Percentiles rank a stretch among this genome's conserved stretches.
These are phyloP conservation scores for Puccinia hordei DNA, from an alignment of 1,284 basidiomycete species.

Conservation along the genomic window DNA sequence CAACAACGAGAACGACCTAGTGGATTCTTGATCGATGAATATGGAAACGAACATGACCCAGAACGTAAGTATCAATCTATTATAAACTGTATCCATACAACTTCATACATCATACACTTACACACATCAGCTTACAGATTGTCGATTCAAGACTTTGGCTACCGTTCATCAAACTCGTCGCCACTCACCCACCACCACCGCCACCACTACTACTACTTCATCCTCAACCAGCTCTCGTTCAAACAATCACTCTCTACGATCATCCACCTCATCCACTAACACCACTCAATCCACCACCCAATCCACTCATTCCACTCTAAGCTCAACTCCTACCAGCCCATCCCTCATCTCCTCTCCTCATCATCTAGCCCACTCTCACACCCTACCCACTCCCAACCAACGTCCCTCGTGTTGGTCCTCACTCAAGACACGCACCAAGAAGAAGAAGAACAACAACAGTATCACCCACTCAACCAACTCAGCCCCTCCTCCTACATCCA, in stretches of 20 bases:
- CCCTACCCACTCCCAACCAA: not conserved
- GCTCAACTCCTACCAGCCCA: too few species aligned
- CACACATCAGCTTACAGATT: constrained; percentile 10
- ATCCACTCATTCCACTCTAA: too few species aligned
- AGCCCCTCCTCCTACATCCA: not conserved
- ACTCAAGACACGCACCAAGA: too few species aligned
- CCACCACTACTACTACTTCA: not conserved
- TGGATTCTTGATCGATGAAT: constrained; percentile 28
- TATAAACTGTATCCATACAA: not conserved
- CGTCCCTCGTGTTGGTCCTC: too few species aligned
- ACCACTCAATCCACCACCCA: not conserved
- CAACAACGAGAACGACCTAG: not conserved
- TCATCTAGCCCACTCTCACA: not conserved
- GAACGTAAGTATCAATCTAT: constrained; percentile 11
- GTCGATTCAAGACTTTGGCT: constrained; percentile 23
- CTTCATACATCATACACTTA: not conserved
- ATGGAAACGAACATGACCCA: constrained; percentile 36
- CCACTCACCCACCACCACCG: not conserved
- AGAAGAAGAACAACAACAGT: too few species aligned
- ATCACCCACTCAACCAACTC: too few species aligned
- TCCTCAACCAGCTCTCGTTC: not conserved
- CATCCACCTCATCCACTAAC: not conserved
- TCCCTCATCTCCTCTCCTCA: too few species aligned
- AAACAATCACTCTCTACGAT: not conserved
- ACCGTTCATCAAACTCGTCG: not conserved